Percentiles rank a stretch among this genome's conserved stretches.
phyloP scores from a whole-genome alignment of 2,329 filamentous ascomycete genomes.

The Ophiostoma piceae region DNA sequence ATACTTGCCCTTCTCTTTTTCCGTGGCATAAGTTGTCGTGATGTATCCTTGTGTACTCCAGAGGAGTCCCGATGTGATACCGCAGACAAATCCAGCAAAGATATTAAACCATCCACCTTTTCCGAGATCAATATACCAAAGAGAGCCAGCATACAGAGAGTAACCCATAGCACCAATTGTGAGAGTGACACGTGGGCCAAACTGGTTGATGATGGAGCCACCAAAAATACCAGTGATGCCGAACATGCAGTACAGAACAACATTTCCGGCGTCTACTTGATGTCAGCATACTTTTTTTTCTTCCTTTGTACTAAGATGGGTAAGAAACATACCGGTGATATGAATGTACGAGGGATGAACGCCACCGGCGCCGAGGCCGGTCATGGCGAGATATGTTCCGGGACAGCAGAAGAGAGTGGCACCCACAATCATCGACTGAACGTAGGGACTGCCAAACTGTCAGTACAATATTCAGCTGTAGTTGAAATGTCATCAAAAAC shows the following conservation, averaged over 20 bases:
- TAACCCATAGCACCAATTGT: conserved; percentile 28
- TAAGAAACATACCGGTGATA: neutral
- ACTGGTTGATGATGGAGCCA: conserved; percentile 26
- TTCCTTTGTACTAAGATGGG: no score
- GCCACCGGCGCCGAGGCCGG: conserved; percentile 21
- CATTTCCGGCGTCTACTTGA: neutral
- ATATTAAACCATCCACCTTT: conserved; percentile 27
- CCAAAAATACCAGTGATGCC: conserved; percentile 22
- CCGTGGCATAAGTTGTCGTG: conserved; percentile 13
- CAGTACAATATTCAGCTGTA: neutral
- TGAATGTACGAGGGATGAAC: conserved; percentile 4
- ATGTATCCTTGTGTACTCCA: conserved; percentile 24
- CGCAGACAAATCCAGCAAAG: conserved; percentile 26
- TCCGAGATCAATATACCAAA: conserved; percentile 28
- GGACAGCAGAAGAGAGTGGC: conserved; percentile 18
- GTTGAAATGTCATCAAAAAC: neutral
- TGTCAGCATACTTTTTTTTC: neutral
- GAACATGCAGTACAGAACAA: conserved; percentile 22
- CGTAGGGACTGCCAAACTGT: neutral
- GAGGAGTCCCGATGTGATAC: conserved; percentile 25
- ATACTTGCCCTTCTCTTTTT: conserved; percentile 20
- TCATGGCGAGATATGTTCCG: conserved; percentile 21
- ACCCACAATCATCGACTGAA: neutral
- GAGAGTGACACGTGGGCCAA: conserved; percentile 24
- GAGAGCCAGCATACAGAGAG: conserved; percentile 27